A percentile compares a stretch with the other conserved stretches of the same genome.
Conservation (phyloP, 1,284 basidiomycete species). For the Puccinia polysora region DNA sequence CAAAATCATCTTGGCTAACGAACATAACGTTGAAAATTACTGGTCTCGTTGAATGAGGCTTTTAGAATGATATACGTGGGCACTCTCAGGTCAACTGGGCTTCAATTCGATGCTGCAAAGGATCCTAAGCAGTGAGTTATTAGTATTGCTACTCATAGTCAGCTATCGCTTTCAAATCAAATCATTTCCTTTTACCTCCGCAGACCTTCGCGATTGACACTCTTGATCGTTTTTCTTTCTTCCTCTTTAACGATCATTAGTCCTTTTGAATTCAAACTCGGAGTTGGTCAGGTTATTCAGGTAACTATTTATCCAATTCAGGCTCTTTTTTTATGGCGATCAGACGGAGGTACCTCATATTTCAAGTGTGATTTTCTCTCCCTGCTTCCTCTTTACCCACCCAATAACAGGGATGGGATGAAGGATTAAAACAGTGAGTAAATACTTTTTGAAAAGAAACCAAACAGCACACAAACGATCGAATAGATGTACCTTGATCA, state of each 20-base stretch:
- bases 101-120: constrained; percentile 32
- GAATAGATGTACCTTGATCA: too few relatives aligned
- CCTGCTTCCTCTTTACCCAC: not conserved
- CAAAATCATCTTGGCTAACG: not conserved
- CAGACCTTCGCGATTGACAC: too few relatives aligned
- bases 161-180: too few relatives aligned
- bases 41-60: not conserved
- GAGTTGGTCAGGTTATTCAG: constrained; percentile 10
- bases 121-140: constrained; percentile 17
- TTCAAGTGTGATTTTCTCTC: not conserved
- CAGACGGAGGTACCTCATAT: too few relatives aligned
- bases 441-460: not conserved
- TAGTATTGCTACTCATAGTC: too few relatives aligned
- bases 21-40: too few relatives aligned
- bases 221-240: not conserved
- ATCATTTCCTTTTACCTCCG: too few relatives aligned
- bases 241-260: not conserved
- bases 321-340: not conserved
- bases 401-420: constrained; percentile 25
- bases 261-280: constrained; percentile 26
- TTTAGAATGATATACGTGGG: constrained; percentile 29
- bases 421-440: constrained; percentile 15
- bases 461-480: not conserved
- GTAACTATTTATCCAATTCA: not conserved
- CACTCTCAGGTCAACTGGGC: not conserved